Evolutionary conservation across 1,139 yeast species (phyloP).

Genomic region (Saccharomycopsis crataegensis): DNA sequence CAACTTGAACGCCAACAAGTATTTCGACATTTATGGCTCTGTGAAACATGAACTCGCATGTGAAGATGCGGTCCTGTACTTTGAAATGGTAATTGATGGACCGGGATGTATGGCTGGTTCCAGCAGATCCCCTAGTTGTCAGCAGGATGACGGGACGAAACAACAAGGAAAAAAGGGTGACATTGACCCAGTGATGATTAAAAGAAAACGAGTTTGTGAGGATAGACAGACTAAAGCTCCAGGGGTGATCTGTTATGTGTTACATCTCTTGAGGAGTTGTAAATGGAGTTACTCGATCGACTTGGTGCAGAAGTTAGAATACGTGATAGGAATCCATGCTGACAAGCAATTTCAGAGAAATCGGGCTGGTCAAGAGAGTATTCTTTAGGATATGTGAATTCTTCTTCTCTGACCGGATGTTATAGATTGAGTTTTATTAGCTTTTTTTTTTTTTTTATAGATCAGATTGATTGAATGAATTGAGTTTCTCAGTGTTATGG

Average conservation of each 20-base stretch:
- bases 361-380: too few species aligned
- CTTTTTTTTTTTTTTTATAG: too few species aligned
- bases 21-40: slow-evolving; percentile 6
- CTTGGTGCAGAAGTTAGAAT: slow-evolving; percentile 11
- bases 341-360: neutral
- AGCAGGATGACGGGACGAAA: neutral
- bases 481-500: too few species aligned
- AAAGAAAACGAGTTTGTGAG: neutral
- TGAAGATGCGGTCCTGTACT: slow-evolving; percentile 9
- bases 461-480: too few species aligned
- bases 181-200: neutral
- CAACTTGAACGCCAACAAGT: neutral
- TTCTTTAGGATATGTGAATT: too few species aligned
- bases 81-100: slow-evolving; percentile 2
- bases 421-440: too few species aligned
- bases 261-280: slow-evolving; percentile 9
- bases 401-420: too few species aligned
- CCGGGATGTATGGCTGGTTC: neutral
- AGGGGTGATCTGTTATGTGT: slow-evolving; percentile 13
- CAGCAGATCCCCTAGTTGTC: neutral
- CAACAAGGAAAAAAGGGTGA: too few species aligned
- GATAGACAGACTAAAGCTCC: slow-evolving; percentile 2
- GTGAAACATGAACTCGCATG: slow-evolving; percentile 4
- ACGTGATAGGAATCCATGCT: slow-evolving; percentile 8
- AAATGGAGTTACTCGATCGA: slow-evolving; percentile 15